Evolutionary conservation across 2,329 filamentous ascomycete species (phyloP), one percentile per base, ranked within the genome.

Genomic region (Ceratocystiopsis brevicomis): DNA sequence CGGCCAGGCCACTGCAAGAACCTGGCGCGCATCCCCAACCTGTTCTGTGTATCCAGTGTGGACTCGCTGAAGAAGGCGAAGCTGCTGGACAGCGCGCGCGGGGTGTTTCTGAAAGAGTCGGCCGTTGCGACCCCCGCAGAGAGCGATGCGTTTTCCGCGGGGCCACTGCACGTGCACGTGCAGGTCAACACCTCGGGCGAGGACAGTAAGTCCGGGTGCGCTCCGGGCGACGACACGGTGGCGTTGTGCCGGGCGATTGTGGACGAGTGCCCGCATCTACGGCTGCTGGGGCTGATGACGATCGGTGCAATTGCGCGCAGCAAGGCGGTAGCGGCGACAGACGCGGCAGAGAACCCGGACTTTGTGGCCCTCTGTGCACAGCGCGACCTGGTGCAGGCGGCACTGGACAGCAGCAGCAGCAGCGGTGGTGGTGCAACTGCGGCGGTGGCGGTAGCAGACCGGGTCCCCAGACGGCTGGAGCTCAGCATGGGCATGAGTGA

Each of bases 401-500:
- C 40, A 10, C 43, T 49, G 12, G 33, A 13, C 33, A 4, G 5
- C 11, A 4, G 13, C 13, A 4, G 13, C 13, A 9, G 25, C 25
- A 11, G 10, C 25, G 8, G 25, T 10, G 37, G 30, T 3, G 78
- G 77, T 15, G 10, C n/a, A 1, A n/a, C n/a, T n/a, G 14, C 14
- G 6, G 61, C 64, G n/a, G 68, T 69, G 47, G 61, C 64, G n/a
- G 68, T 69, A 21, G 25, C 25, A 21, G 25, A 30, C 25, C 25
- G 25, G 8, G 25, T 30, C 8, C 25, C 25, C 5, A 9, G 5
- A 11, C 25, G 10, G 48, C 57, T 95, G 53, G 86, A 95, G 65
- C 60, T 96, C 61, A 95, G 87, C 61, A 98, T 98, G 88, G 88
- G 88, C 8, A 98, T 98, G 90, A 95, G 86, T 57, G 77, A 84